These are phyloP conservation scores for Arthonia radiata DNA, from an alignment of 495 filamentous ascomycete genomes.

Conservation along the genomic window DNA sequence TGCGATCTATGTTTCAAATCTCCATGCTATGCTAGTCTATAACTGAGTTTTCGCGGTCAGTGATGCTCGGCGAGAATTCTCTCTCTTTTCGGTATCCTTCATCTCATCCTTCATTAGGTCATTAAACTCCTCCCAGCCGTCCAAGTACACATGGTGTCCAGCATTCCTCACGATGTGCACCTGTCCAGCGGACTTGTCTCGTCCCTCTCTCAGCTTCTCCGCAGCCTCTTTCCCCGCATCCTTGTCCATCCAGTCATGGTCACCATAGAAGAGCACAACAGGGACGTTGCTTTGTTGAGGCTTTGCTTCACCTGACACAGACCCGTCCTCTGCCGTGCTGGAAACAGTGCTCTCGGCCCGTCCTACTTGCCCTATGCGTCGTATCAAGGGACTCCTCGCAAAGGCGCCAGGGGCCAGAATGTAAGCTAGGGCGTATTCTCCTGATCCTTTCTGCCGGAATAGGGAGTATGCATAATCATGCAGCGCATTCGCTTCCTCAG, in stretches of 20 bases:
- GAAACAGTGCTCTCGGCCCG: conserved; percentile 20
- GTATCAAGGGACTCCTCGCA: conserved; percentile 67
- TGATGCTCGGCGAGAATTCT: too few species aligned
- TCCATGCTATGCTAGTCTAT: too few species aligned
- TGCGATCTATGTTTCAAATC: too few species aligned
- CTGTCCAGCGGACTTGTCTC: conserved; percentile 54
- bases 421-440: conserved; percentile 84
- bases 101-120: conserved; percentile 47
- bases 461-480: conserved; percentile 86
- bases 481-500: conserved; percentile 57
- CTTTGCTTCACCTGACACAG: background rate
- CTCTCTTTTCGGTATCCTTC: conserved; percentile 33
- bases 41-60: too few species aligned
- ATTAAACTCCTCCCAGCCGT: conserved; percentile 81
- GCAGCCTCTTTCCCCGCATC: conserved; percentile 59
- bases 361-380: conserved; percentile 66
- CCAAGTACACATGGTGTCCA: conserved; percentile 84
- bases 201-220: conserved; percentile 51
- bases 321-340: too few species aligned
- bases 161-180: conserved; percentile 63
- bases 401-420: conserved; percentile 84
- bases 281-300: conserved; percentile 49
- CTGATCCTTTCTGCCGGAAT: conserved; percentile 78
- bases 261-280: conserved; percentile 81
- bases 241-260: conserved; percentile 97